phyloP scores from a whole-genome alignment of 202 grass and related monocot species.

The Zizania palustris region DNA sequence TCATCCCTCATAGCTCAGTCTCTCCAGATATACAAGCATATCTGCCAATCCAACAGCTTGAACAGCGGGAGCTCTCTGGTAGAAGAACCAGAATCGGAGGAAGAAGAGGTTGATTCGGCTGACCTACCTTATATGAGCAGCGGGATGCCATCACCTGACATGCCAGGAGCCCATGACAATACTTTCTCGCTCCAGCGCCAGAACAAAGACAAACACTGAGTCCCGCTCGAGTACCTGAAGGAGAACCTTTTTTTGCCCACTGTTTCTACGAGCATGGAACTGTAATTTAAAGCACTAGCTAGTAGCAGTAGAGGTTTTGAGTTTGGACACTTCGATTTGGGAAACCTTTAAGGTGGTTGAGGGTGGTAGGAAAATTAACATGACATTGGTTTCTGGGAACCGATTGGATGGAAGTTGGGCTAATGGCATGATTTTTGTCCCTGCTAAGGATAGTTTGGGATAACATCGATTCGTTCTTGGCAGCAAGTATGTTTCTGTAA shows the following conservation, averaged over 20 bases:
- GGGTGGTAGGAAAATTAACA: slow-evolving; percentile 23
- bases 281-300: slow-evolving; percentile 25
- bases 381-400: slow-evolving; percentile 31
- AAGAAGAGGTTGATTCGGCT: slow-evolving; percentile 17
- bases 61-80: slow-evolving; percentile 9
- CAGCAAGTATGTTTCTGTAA: slow-evolving; percentile 27
- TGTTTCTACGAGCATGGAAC: slow-evolving; percentile 10
- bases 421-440: slow-evolving; percentile 26
- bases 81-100: slow-evolving; percentile 33
- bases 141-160: slow-evolving; percentile 9
- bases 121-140: slow-evolving; percentile 10
- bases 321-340: neutral
- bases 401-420: slow-evolving; percentile 21
- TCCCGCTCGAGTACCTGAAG: slow-evolving; percentile 6
- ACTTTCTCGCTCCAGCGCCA: slow-evolving; percentile 59
- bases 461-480: neutral
- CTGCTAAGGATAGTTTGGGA: neutral
- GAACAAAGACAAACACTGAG: slow-evolving; percentile 36
- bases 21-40: slow-evolving; percentile 65
- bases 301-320: slow-evolving; percentile 30
- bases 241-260: neutral
- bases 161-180: slow-evolving; percentile 15
- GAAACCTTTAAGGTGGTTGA: slow-evolving; percentile 22
- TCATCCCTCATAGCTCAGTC: slow-evolving; percentile 76
- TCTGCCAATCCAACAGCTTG: slow-evolving; percentile 25